Conservation (phyloP, 1,139 yeast species). For the Diutina mesorugosa region DNA sequence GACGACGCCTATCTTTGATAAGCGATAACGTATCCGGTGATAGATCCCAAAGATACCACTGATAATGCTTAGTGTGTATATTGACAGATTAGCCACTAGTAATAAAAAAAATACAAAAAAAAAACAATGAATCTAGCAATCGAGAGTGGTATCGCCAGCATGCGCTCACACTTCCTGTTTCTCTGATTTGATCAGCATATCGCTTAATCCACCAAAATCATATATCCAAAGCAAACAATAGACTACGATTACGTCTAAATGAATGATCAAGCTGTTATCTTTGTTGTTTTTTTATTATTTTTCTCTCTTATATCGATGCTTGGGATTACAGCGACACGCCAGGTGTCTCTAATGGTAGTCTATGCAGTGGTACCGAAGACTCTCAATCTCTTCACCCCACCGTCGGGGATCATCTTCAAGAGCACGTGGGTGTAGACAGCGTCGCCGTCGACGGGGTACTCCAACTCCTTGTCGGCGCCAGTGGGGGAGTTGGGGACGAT, state of each 20-base stretch:
- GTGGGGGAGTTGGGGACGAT: slow-evolving; percentile 64
- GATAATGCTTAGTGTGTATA: no score
- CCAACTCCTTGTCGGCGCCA: slow-evolving; percentile 63
- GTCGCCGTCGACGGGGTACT: slow-evolving; percentile 12
- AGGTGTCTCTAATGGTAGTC: not conserved
- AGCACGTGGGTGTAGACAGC: slow-evolving; percentile 48
- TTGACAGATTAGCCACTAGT: no score
- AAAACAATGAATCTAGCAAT: no score
- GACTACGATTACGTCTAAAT: no score
- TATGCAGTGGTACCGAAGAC: slow-evolving; percentile 45
- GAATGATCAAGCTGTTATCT: not conserved
- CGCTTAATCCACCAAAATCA: no score
- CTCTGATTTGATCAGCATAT: no score
- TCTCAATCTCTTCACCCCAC: slow-evolving; percentile 85
- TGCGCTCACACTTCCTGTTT: no score
- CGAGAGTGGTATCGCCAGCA: no score
- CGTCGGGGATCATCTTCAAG: slow-evolving; percentile 83
- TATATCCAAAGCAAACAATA: no score
- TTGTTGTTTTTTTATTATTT: no score
- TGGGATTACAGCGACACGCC: not conserved
- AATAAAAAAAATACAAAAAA: no score
- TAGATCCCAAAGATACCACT: no score
- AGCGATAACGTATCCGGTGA: not conserved
- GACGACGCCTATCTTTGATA: not conserved
- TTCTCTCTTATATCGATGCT: not conserved